These are phyloP conservation scores for Aspergillus oerlinghausenensis DNA, from an alignment of 2,329 filamentous ascomycete species.

Conservation along the genomic window DNA sequence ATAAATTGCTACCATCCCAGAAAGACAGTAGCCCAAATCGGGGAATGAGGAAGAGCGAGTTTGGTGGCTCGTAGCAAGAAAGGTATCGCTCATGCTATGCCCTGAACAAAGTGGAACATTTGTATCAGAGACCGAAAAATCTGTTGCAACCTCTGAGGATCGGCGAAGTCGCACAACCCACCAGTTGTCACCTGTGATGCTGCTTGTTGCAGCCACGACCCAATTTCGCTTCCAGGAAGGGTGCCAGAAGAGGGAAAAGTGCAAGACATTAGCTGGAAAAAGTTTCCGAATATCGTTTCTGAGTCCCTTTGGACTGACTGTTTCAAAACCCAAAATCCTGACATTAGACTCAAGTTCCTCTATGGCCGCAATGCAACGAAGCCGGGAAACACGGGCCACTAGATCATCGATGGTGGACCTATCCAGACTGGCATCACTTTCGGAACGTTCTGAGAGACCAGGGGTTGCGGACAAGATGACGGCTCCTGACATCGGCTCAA, in stretches of 20 bases:
- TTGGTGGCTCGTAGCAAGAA: conserved; percentile 17
- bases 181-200: conserved; percentile 71
- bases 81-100: conserved; percentile 27
- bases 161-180: conserved; percentile 55
- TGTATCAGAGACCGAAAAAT: conserved; percentile 7
- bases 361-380: conserved; percentile 37
- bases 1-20: conserved; percentile 35
- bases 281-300: conserved; percentile 51
- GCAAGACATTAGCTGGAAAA: conserved; percentile 60
- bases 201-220: conserved; percentile 67
- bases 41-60: conserved; percentile 27
- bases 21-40: conserved; percentile 31
- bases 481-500: conserved; percentile 75
- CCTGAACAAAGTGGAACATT: conserved; percentile 17
- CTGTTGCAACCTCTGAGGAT: conserved; percentile 13
- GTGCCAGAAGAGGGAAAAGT: conserved; percentile 65
- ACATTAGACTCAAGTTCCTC: conserved; percentile 37
- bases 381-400: conserved; percentile 31
- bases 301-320: conserved; percentile 31
- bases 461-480: conserved; percentile 66
- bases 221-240: conserved; percentile 68
- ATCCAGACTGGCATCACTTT: conserved; percentile 60
- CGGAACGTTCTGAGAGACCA: conserved; percentile 52
- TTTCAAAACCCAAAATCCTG: conserved; percentile 35
- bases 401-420: conserved; percentile 42